Conservation (phyloP, 2,329 filamentous ascomycete genomes). For the Colletotrichum zoysiae region DNA sequence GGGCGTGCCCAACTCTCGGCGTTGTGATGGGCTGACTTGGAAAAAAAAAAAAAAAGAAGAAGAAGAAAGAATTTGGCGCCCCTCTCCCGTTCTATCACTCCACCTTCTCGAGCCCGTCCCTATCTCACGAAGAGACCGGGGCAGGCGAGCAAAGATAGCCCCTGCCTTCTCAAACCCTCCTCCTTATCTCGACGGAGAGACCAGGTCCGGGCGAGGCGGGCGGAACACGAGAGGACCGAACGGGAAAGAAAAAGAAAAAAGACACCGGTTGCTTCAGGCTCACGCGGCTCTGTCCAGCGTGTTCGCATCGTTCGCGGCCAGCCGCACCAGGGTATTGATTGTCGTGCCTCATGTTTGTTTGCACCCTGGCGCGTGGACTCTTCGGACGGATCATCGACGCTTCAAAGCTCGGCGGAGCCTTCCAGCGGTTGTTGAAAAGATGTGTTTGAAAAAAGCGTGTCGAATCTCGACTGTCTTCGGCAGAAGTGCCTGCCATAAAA, state of each 20-base stretch:
- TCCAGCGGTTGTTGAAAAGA: slow-evolving; percentile 28
- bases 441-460: not conserved
- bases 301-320: slow-evolving; percentile 40
- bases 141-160: slow-evolving; percentile 21
- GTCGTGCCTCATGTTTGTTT: slow-evolving; percentile 3
- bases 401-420: slow-evolving; percentile 39
- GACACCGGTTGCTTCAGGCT: slow-evolving; percentile 42
- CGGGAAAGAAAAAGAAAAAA: not conserved
- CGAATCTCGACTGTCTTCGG: slow-evolving; percentile 29
- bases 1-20: slow-evolving; percentile 52
- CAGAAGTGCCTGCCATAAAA: slow-evolving; percentile 24
- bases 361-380: slow-evolving; percentile 26
- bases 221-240: slow-evolving; percentile 1
- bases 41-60: slow-evolving; percentile 37
- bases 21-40: slow-evolving; percentile 49
- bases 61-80: slow-evolving; percentile 7
- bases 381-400: slow-evolving; percentile 46
- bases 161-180: slow-evolving; percentile 33
- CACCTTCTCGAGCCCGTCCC: slow-evolving; percentile 26
- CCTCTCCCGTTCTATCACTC: slow-evolving; percentile 16
- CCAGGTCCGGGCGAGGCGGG: slow-evolving; percentile 31
- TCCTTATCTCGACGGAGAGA: slow-evolving; percentile 36
- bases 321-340: slow-evolving; percentile 5
- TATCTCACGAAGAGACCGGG: slow-evolving; percentile 35
- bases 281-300: slow-evolving; percentile 42